Evolutionary conservation across 1,284 basidiomycete species (phyloP).

Genomic region (Mycocalia duriaeana): DNA sequence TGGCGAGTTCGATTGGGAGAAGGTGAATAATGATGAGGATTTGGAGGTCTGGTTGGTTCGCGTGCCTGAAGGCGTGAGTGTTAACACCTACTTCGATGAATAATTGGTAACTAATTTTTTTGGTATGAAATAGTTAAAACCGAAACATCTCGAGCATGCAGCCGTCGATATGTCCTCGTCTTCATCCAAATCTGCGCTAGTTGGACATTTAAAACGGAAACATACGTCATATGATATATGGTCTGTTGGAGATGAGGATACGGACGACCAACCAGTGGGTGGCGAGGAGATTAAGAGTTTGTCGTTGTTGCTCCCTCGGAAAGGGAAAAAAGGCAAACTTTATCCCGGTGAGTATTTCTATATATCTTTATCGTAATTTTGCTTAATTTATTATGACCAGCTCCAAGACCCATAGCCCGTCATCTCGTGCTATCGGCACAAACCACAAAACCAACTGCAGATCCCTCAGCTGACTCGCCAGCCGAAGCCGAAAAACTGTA

Average conservation of each 20-base stretch:
- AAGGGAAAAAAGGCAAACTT: conserved; percentile 52
- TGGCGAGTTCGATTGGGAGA: conserved; percentile 65
- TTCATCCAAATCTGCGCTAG: conserved; percentile 23
- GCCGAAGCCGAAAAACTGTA: conserved; percentile 19
- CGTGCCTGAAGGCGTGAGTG: conserved; percentile 58
- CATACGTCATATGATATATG: conserved; percentile 56
- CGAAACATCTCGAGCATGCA: conserved; percentile 57
- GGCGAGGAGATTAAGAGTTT: conserved; percentile 62
- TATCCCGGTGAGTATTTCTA: conserved; percentile 44
- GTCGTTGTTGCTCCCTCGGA: conserved; percentile 59
- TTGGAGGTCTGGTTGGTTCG: conserved; percentile 68
- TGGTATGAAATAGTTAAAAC: conserved; percentile 47
- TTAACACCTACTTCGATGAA: conserved; percentile 2
- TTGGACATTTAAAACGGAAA: conserved; percentile 52
- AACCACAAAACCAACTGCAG: conserved; percentile 33
- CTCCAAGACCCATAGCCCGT: conserved; percentile 51
- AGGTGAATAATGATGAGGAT: conserved; percentile 51
- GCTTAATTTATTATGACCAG: conserved; percentile 26
- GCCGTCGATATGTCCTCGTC: conserved; percentile 25
- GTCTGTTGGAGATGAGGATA: conserved; percentile 45
- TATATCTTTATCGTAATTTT: neutral
- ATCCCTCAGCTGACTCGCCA: no score
- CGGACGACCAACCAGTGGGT: conserved; percentile 30
- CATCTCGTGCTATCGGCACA: conserved; percentile 55
- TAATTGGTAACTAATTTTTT: neutral